Base-by-base conservation (phyloP, 169 alveolate species). In the Eimeria acervulina region DNA sequence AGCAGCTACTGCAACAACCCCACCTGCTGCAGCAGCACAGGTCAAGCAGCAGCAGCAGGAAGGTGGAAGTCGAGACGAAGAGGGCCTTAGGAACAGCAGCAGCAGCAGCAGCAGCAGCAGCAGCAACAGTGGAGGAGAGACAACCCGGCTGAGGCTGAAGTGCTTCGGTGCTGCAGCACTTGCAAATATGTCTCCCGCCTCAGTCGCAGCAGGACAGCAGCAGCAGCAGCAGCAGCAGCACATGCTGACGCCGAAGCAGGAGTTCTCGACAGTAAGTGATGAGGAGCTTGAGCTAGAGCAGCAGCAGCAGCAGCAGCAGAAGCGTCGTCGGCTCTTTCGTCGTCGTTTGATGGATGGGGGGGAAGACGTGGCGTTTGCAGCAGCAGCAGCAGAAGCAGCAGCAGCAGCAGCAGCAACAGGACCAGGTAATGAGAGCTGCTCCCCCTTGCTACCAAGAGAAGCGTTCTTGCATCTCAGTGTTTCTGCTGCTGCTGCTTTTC, bases 181-280 rank as follows among this genome's bases (percentile, higher is more conserved):
- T 2, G 28, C 55, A 40, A 61, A 4, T 3, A 19, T n/a, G 1
- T 13, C 88, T 17, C 15, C 63, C 10, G 19, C 33, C 8, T 42
- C 63, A 36, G 4, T 61, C 33, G 19, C 63, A 7, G 63, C 21
- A 15, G 66, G 23, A 55, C 63, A 33, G 59, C 88, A 78, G 66
- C 88, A 78, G 88, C 88, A 78, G 88, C 88, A 78, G 66, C 88
- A 78, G 55, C 55, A 78, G 88, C 88, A 36, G 88, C 33, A 13
- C 8, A 23, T 21, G 7, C 7, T 74, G 88, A 15, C 36, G 10
- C 66, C 21, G 7, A 78, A 78, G 63, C 88, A 78, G 6, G 88
- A 78, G 33, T 3, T 13, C 33, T 47, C 36, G 2, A 19, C 63
- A 15, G 36, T 3, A 2, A 78, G 88, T 28, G 88, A 78, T 28